Evolutionary conservation across 805 yeast species (phyloP), one percentile per base, ranked within the genome.

Genomic region (Lipomyces starkeyi): DNA sequence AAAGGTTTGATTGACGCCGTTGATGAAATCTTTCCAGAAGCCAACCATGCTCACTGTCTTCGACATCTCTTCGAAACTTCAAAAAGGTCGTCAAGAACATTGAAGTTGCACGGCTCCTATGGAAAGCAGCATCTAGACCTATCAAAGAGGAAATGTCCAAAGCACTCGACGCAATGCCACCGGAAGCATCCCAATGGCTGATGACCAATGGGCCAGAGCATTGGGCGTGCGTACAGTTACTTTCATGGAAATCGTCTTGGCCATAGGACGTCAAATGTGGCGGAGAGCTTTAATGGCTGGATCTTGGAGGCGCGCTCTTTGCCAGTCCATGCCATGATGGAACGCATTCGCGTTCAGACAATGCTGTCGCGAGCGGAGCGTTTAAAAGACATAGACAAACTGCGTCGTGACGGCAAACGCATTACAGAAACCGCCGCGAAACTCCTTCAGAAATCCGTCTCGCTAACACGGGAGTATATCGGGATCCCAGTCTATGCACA

Each of bases 151-250:
- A 11, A 3, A 47, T 47, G 53, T 11, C 25, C 9, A n/a, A 47
- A 5, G 53, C 5, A 2, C 53, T 47, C 53, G 53, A 47, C 2
- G 53, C 11, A 11, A 47, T 47, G 25, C 53, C 53, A 2, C 25
- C 53, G 53, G 53, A 47, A 47, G 53, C n/a, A 47, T 47, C 53
- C 17, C 25, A 47, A 47, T 47, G 25, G 53, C 53, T 47, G n/a
- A 47, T 47, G 53, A 47, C n/a, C 2, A 47, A 47, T 14, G 53
- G 53, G 17, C 53, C 53, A 2, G 53, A 47, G 53, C 53, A 47
- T 47, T 47, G 53, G 53, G 53, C 53, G 53, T 17, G 53, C 53
- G 53, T 25, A 49, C 53, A 49, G 53, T 17, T 49, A 49, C 53
- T 49, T 49, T 17, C 53, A 0, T 8, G 53, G 53, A 1, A 47